Conservation (phyloP, 495 filamentous ascomycete species). For the Neurospora terricola region DNA sequence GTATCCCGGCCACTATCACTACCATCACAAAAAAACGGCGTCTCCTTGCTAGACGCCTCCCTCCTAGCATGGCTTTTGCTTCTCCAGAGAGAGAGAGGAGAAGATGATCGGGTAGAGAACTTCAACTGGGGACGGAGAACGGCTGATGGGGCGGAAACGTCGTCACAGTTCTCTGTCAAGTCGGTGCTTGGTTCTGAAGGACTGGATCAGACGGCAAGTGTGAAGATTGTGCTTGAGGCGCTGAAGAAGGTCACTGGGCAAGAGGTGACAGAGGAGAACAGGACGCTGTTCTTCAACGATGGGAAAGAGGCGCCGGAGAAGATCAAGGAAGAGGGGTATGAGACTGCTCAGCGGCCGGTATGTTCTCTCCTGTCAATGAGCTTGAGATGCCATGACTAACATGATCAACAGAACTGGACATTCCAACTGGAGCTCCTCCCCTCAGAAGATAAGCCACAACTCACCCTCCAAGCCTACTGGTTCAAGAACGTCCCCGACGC, state of each 20-base stretch:
- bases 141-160: background rate
- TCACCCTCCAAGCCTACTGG: constrained; percentile 8
- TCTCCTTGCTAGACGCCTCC: background rate
- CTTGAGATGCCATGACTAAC: background rate
- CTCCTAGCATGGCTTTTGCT: constrained; percentile 10
- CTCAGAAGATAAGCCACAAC: background rate
- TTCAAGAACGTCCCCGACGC: background rate
- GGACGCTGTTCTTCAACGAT: constrained; percentile 9
- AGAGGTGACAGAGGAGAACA: background rate
- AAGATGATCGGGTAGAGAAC: constrained; percentile 6
- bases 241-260: background rate
- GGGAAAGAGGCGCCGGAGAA: background rate
- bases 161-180: constrained; percentile 1
- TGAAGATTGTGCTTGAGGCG: background rate
- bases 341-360: background rate
- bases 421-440: constrained; percentile 7
- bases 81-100: constrained; percentile 5
- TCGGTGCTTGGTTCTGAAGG: background rate
- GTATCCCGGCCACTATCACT: constrained; percentile 1
- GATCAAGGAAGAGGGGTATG: background rate
- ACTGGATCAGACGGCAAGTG: background rate
- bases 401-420: constrained; percentile 3
- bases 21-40: background rate
- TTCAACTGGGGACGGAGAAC: constrained; percentile 8
- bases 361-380: background rate